Percentiles rank a stretch among this genome's conserved stretches.
Conservation (phyloP, 108 stramenopile species). For the Aurantiochytrium sp. region DNA sequence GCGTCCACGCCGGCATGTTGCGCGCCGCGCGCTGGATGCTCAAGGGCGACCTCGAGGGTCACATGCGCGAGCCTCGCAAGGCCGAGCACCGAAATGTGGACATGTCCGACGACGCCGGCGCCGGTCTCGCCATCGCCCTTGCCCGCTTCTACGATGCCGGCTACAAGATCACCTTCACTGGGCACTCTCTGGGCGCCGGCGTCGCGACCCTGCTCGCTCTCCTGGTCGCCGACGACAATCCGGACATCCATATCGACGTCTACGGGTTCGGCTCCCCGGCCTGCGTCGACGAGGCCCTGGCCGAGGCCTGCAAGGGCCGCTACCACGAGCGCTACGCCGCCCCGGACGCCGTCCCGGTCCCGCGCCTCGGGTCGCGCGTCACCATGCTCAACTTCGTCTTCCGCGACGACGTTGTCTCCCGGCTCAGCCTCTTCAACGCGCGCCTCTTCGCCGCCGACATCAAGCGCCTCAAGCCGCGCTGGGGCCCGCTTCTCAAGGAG, state of each 20-base stretch:
- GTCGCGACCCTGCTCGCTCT: constrained; percentile 76
- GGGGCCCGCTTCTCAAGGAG: constrained; percentile 76
- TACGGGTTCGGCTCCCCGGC: constrained; percentile 84
- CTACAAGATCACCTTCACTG: constrained; percentile 72
- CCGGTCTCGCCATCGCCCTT: constrained; percentile 37
- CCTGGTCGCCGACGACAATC: constrained; percentile 49
- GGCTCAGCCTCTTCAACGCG: constrained; percentile 64
- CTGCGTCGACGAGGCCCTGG: constrained; percentile 75
- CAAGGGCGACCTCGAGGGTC: neutral
- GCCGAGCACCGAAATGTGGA: neutral
- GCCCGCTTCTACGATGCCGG: constrained; percentile 61
- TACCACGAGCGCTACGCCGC: neutral
- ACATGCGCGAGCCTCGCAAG: neutral
- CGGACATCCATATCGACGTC: constrained; percentile 54
- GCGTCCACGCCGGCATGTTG: constrained; percentile 4
- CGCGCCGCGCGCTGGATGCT: constrained; percentile 23
- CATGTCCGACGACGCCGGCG: neutral
- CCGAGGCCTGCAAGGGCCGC: constrained; percentile 45
- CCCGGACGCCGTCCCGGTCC: neutral
- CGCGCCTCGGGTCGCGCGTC: constrained; percentile 51
- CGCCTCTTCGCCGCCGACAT: constrained; percentile 35
- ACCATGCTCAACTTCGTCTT: constrained; percentile 77
- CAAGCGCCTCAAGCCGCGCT: constrained; percentile 70
- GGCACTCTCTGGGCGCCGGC: constrained; percentile 78
- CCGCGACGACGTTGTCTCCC: constrained; percentile 88